Conservation (phyloP, 179 eudicot species). For the Gypsophila paniculata region DNA sequence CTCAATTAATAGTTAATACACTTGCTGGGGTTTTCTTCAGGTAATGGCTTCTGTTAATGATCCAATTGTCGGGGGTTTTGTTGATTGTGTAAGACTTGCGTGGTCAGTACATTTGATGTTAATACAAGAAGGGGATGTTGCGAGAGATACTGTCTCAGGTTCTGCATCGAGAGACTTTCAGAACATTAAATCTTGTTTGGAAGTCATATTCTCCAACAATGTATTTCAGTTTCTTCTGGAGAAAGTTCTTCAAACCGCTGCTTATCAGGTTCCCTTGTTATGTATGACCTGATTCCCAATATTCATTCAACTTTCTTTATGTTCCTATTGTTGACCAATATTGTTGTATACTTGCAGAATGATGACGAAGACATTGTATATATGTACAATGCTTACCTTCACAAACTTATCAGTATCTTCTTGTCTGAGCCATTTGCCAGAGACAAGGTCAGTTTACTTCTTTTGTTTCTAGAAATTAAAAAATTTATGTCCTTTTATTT, state of each 20-base stretch:
- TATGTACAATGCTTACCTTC: slow-evolving; percentile 94
- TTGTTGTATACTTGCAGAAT: slow-evolving; percentile 44
- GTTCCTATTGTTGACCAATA: background rate
- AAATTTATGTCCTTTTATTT: background rate
- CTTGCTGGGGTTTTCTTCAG: slow-evolving; percentile 35
- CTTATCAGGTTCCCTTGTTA: slow-evolving; percentile 65
- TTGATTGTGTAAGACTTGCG: slow-evolving; percentile 76
- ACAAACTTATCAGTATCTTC: slow-evolving; percentile 81
- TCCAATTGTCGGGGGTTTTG: slow-evolving; percentile 62
- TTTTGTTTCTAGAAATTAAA: background rate
- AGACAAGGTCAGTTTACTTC: slow-evolving; percentile 67
- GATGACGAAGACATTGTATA: slow-evolving; percentile 93
- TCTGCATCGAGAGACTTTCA: slow-evolving; percentile 48
- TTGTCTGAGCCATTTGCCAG: slow-evolving; percentile 86
- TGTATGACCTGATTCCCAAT: background rate
- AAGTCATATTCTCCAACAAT: slow-evolving; percentile 59
- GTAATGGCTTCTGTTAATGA: slow-evolving; percentile 58
- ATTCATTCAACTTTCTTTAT: background rate
- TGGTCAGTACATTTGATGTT: slow-evolving; percentile 85
- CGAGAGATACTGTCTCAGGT: slow-evolving; percentile 44
- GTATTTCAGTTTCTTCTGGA: slow-evolving; percentile 81
- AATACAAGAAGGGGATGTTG: slow-evolving; percentile 50
- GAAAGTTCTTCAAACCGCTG: slow-evolving; percentile 79
- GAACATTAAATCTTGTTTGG: slow-evolving; percentile 65
- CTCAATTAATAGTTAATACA: slow-evolving; percentile 21